These are phyloP conservation scores for Xylariales sp. DNA, from an alignment of 2,329 filamentous ascomycete species.

Conservation along the genomic window DNA sequence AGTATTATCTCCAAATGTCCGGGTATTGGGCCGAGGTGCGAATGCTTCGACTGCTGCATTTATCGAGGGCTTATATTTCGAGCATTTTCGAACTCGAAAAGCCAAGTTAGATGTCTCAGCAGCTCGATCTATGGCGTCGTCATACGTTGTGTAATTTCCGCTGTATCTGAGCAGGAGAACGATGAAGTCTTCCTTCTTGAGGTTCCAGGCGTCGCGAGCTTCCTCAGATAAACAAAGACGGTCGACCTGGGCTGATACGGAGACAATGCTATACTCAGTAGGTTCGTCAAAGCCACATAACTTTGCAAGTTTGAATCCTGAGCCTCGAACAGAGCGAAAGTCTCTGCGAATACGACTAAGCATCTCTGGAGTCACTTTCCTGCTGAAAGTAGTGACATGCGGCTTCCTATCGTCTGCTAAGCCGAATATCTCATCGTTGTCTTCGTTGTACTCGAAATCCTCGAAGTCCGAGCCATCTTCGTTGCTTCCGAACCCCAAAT, in stretches of 20 bases:
- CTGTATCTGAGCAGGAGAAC: conserved; percentile 66
- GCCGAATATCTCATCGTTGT: conserved; percentile 28
- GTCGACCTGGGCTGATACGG: conserved; percentile 63
- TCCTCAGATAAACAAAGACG: conserved; percentile 72
- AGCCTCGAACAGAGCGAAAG: conserved; percentile 53
- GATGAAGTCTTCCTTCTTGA: conserved; percentile 63
- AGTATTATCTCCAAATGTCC: neutral
- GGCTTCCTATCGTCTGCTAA: conserved; percentile 16
- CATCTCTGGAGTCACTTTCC: conserved; percentile 1
- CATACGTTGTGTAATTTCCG: conserved; percentile 55
- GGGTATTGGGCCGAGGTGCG: conserved; percentile 19
- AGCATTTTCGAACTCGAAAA: conserved; percentile 66
- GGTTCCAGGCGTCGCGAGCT: conserved; percentile 71
- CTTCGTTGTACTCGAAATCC: conserved; percentile 28
- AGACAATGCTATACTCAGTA: conserved; percentile 46
- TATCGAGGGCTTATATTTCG: conserved; percentile 65
- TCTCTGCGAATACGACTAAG: conserved; percentile 50
- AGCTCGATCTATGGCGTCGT: conserved; percentile 43
- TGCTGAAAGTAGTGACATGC: neutral
- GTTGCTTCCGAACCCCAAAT: conserved; percentile 11
- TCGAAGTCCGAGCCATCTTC: conserved; percentile 25
- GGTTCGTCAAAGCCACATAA: conserved; percentile 41
- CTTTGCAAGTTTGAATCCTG: conserved; percentile 67
- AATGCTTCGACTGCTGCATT: conserved; percentile 51
- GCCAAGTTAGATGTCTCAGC: conserved; percentile 30